Conservation (phyloP, 1,284 basidiomycete genomes). For the Cutaneotrichosporon cutaneum region DNA sequence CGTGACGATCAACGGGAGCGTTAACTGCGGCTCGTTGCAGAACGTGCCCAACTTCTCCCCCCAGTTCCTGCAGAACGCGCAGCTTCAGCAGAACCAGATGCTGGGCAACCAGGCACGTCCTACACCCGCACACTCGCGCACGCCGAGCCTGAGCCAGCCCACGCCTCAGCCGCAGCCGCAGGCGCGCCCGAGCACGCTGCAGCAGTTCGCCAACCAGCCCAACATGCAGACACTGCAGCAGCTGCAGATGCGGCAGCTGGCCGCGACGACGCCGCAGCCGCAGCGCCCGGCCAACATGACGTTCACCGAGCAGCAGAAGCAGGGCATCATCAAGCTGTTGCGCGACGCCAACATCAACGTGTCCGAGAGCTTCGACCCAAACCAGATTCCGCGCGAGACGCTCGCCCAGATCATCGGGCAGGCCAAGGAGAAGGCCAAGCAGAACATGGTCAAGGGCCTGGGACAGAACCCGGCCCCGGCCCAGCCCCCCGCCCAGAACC, state of each 20-base stretch:
- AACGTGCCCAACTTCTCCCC: slow-evolving; percentile 8
- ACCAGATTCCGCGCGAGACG: slow-evolving; percentile 23
- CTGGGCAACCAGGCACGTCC: slow-evolving; percentile 10
- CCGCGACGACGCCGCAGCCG: slow-evolving; percentile 16
- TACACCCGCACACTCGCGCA: slow-evolving; percentile 13
- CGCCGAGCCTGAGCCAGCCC: slow-evolving; percentile 13
- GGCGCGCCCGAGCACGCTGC: slow-evolving; percentile 18
- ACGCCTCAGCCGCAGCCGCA: slow-evolving; percentile 14
- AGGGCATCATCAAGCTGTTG: slow-evolving; percentile 24
- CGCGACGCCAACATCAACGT: slow-evolving; percentile 21
- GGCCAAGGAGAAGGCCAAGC: slow-evolving; percentile 18
- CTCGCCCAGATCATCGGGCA: slow-evolving; percentile 16
- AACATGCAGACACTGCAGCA: slow-evolving; percentile 26
- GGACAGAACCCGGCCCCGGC: background rate
- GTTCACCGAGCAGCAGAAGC: slow-evolving; percentile 21
- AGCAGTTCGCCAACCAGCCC: slow-evolving; percentile 28
- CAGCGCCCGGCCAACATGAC: slow-evolving; percentile 10
- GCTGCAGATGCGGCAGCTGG: slow-evolving; percentile 25
- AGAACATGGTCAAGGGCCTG: background rate
- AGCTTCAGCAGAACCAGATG: slow-evolving; percentile 14
- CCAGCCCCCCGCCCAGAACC: background rate
- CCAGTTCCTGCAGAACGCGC: slow-evolving; percentile 14
- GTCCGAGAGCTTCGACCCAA: slow-evolving; percentile 23
- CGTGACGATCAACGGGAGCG: background rate
- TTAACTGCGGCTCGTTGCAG: background rate